Base-by-base conservation (phyloP, 2,329 filamentous ascomycete species). In the Exophiala calicioides region DNA sequence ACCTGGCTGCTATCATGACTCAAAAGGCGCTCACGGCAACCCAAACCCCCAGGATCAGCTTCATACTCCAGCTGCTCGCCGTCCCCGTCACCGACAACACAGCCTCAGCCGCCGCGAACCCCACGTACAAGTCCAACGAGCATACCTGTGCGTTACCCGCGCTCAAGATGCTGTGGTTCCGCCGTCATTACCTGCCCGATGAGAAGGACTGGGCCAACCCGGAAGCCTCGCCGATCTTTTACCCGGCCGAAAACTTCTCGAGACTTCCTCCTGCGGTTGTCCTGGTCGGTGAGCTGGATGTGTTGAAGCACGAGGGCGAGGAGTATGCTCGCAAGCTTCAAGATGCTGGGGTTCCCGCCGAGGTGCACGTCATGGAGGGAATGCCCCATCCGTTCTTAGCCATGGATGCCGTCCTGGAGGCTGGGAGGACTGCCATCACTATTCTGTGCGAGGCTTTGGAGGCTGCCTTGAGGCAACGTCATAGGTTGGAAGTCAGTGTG, bases 341-440 rank as follows among this genome's bases (percentile, higher is more conserved):
- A 10, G 62, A 64, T 2, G 71, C 71, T 1, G 77, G 77, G 1
- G 74, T 78, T 1, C 38, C 58, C n/a, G 72, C 71, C 3, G 68
- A 77, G 34, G 58, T 78, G 24, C 68, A 75, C 49, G 62, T 77
- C 13, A 75, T 78, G 71, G 67, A 72, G 55, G 75, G 77, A 0
- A 76, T 78, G 70, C 77, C 77, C 3, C 78, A 81, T 65, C 76
- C 77, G 0, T 81, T 81, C 58, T 65, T 80, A 41, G 77, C 75
- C 2, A 80, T 81, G 77, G 77, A 80, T 58, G 75, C 67, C 1
- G 77, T 68, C 2, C 59, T 81, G 36, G 69, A 76, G 46, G 76
- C 74, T 43, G 78, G 76, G 0, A 70, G 63, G 53, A 63, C 70
- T 42, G 74, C 77, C 0, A 79, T 81, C 47, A 75, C 71, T 0